phyloP scores from a whole-genome alignment of 495 filamentous ascomycete species.

The Xylaria venustula region DNA sequence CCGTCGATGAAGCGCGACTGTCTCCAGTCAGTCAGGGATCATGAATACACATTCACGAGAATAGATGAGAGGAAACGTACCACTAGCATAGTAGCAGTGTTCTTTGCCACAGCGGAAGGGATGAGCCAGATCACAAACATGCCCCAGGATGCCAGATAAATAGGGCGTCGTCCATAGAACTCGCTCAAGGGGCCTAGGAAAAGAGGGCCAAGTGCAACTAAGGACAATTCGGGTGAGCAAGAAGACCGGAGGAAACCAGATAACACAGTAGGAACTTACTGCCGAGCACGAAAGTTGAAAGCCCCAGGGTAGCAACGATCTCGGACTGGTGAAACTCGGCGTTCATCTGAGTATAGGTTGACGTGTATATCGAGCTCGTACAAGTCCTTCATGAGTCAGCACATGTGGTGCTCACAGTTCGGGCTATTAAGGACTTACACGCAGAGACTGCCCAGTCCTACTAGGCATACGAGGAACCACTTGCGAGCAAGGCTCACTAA shows the following conservation, averaged over 20 bases:
- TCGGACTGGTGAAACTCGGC: slow-evolving; percentile 69
- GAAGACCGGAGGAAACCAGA: neutral
- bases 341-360: slow-evolving; percentile 79
- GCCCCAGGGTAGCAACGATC: slow-evolving; percentile 72
- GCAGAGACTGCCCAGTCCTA: slow-evolving; percentile 70
- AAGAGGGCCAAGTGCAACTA: slow-evolving; percentile 67
- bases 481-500: slow-evolving; percentile 57
- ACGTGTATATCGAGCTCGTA: slow-evolving; percentile 84
- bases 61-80: slow-evolving; percentile 17
- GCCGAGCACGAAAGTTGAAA: slow-evolving; percentile 79
- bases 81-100: slow-evolving; percentile 79
- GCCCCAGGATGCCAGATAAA: slow-evolving; percentile 76
- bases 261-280: slow-evolving; percentile 31
- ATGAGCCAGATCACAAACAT: slow-evolving; percentile 85
- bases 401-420: slow-evolving; percentile 36
- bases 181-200: slow-evolving; percentile 61
- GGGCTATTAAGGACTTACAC: slow-evolving; percentile 61
- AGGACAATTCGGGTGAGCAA: slow-evolving; percentile 12
- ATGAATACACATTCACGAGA: neutral
- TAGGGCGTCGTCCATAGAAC: slow-evolving; percentile 85
- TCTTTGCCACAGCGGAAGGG: slow-evolving; percentile 81
- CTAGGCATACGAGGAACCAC: slow-evolving; percentile 76
- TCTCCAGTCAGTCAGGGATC: neutral
- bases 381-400: slow-evolving; percentile 72
- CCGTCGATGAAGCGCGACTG: slow-evolving; percentile 79